phyloP scores from a whole-genome alignment of 2,329 filamentous ascomycete genomes.

The Chaetomium sp. region DNA sequence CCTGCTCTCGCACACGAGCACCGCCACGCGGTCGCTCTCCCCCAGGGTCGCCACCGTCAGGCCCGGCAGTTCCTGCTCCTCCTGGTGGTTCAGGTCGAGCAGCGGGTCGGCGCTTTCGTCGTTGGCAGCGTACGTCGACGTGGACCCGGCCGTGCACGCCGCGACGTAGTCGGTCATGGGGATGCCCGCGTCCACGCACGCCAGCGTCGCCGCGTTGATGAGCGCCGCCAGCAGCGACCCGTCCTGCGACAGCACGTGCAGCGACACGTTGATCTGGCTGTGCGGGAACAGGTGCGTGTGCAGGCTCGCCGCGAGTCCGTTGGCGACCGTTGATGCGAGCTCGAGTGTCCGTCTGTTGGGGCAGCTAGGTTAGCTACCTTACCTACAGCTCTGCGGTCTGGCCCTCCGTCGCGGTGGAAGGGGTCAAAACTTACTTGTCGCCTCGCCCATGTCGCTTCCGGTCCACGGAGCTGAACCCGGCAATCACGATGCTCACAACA shows the following conservation, averaged over 20 bases:
- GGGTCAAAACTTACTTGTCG: conserved; percentile 66
- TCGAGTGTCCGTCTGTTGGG: conserved; percentile 71
- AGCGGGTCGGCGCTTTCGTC: conserved; percentile 75
- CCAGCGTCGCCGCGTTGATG: conserved; percentile 87
- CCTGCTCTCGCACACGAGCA: conserved; percentile 83
- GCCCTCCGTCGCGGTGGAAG: neutral
- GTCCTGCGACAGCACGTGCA: conserved; percentile 88
- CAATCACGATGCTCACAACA: conserved; percentile 79
- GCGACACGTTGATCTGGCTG: conserved; percentile 76
- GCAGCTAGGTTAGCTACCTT: neutral
- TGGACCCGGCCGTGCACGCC: conserved; percentile 84
- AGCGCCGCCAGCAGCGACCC: conserved; percentile 87
- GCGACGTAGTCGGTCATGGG: conserved; percentile 92
- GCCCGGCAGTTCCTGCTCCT: conserved; percentile 86
- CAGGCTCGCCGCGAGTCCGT: conserved; percentile 74
- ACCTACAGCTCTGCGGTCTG: neutral
- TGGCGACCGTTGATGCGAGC: conserved; percentile 76
- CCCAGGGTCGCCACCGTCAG: conserved; percentile 83
- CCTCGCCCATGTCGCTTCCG: conserved; percentile 72
- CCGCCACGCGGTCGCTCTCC: conserved; percentile 71
- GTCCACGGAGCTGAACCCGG: conserved; percentile 86
- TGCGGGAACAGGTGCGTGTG: conserved; percentile 89
- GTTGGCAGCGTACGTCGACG: conserved; percentile 64
- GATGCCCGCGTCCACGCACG: conserved; percentile 90
- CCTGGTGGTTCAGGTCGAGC: conserved; percentile 75